Evolutionary conservation across 1,284 basidiomycete species (phyloP), one percentile per base, ranked within the genome.

Genomic region (Malassezia obtusa): DNA sequence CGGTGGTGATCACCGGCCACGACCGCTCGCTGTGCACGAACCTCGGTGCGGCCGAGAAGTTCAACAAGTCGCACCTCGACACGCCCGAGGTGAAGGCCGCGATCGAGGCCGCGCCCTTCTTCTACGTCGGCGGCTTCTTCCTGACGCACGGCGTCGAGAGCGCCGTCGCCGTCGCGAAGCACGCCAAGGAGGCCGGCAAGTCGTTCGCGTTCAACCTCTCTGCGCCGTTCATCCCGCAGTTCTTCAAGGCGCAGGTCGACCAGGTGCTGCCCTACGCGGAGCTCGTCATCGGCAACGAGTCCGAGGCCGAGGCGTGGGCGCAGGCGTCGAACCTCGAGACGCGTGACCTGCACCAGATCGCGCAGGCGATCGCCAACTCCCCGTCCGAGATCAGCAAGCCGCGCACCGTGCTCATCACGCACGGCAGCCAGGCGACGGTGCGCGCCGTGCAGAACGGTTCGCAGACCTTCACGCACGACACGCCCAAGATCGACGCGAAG

Each of bases 81-180:
- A 85, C 86, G n/a, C 79, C 84, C 25, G 78, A 80, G 59, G 83
- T 95, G 58, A 83, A 87, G 44, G 79, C 83, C 43, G 79, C 89
- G 59, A 80, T 96, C 67, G 80, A 86, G 26, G 80, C 78, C 48
- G 91, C 91, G 53, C 84, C 87, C 73, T 82, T 83, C 75, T 94
- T 83, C 79, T 98, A 98, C 79, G 83, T 96, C 58, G 94, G 90
- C 68, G 92, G 94, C 17, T 98, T 86, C 80, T 96, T 98, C 83
- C 81, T 98, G 61, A 94, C 92, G 21, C 92, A 98, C 75, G 91
- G 91, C 49, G 74, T 82, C 55, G 83, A 84, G 65, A 82, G 81
- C 50, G 83, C 83, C 37, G 76, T 90, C 45, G 80, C 84, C 63
- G 75, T 98, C 51, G 84, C 86, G 73, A 83, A 87, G 76, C 83